Percentiles rank a stretch among this genome's conserved stretches.
Conservation (phyloP, 2,329 filamentous ascomycete genomes). For the Botrytis tulipae region DNA sequence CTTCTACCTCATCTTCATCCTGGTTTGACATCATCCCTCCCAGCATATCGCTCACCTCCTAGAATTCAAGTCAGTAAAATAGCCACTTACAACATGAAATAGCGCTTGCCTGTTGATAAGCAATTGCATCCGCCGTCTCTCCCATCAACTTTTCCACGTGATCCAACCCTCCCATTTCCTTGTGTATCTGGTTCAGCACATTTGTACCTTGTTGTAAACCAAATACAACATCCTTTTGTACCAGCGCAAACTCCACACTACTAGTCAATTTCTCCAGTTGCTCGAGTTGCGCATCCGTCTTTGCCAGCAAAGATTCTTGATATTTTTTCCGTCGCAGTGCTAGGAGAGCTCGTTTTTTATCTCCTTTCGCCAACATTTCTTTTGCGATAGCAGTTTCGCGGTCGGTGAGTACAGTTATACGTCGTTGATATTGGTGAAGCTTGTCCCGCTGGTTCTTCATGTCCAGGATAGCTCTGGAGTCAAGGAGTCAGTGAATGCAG, state of each 20-base stretch:
- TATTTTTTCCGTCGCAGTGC: conserved; percentile 95
- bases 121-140: conserved; percentile 83
- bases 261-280: conserved; percentile 86
- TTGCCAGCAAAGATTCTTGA: conserved; percentile 82
- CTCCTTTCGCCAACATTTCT: conserved; percentile 74
- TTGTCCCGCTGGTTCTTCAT: conserved; percentile 97
- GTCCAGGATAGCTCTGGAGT: conserved; percentile 83
- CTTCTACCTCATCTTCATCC: conserved; percentile 97
- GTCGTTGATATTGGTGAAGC: conserved; percentile 91
- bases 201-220: conserved; percentile 88
- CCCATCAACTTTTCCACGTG: conserved; percentile 94
- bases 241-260: conserved; percentile 91
- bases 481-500: conserved; percentile 10
- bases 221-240: conserved; percentile 94
- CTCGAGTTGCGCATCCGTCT: conserved; percentile 91
- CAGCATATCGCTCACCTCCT: conserved; percentile 93
- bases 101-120: conserved; percentile 77
- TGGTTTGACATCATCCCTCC: conserved; percentile 85
- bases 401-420: conserved; percentile 80
- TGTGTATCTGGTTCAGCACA: conserved; percentile 87
- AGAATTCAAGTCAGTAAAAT: conserved; percentile 23
- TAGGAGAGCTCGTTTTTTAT: conserved; percentile 79
- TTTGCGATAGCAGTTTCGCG: conserved; percentile 84
- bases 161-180: conserved; percentile 93
- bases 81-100: neutral